Percentiles rank a stretch among this genome's conserved stretches.
These are phyloP conservation scores for Phytophthora cactorum DNA, from an alignment of 352 stramenopile species.

Conservation along the genomic window DNA sequence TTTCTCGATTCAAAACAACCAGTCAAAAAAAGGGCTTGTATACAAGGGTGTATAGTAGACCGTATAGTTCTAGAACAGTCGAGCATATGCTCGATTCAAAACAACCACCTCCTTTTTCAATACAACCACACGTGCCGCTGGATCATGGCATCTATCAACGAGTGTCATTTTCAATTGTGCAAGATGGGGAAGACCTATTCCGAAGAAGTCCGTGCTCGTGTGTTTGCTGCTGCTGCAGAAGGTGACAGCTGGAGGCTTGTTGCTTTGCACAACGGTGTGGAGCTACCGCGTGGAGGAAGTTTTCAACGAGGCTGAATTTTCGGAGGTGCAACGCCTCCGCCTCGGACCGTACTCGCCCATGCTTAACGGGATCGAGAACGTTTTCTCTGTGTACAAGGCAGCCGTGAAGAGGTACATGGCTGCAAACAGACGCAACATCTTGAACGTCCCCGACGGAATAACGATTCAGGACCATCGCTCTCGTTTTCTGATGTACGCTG, in stretches of 20 bases:
- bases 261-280: neutral
- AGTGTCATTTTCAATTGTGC: neutral
- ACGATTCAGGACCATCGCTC: neutral
- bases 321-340: neutral
- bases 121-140: neutral
- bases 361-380: neutral
- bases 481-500: neutral
- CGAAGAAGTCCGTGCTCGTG: neutral
- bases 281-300: neutral
- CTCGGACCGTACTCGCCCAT: neutral
- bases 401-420: neutral
- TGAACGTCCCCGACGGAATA: neutral
- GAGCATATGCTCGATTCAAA: neutral
- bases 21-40: too few relatives aligned
- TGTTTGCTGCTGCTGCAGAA: neutral
- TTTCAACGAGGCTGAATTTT: neutral
- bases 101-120: neutral
- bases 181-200: neutral
- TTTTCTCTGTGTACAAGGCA: neutral
- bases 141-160: neutral
- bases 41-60: too few relatives aligned
- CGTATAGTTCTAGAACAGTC: too few relatives aligned
- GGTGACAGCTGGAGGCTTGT: neutral
- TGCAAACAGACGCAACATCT: neutral
- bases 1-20: neutral